Evolutionary conservation across 352 stramenopile species (phyloP), one percentile per base, ranked within the genome.

Genomic region (Phytophthora lateralis): DNA sequence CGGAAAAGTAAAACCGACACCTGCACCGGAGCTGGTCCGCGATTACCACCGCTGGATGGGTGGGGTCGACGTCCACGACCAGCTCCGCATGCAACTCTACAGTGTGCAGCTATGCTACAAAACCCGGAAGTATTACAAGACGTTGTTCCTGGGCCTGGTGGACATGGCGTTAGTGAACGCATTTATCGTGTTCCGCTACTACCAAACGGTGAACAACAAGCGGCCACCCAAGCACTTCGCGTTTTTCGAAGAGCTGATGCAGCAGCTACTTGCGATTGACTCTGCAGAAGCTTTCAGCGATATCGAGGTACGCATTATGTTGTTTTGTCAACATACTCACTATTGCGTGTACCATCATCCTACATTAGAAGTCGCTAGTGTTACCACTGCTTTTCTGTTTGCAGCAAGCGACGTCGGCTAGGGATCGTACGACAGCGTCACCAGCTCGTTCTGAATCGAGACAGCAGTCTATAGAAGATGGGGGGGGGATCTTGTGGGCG

Each of bases 111-210:
- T 66, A 1, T 6, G 45, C 0, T 55, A 55, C 17, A 47, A 42
- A 3, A 55, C 52, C 17, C 21, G 56, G n/a, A 66, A 47, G 38
- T 59, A 14, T 18, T 34, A 34, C 29, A 34, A 34, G 29, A 49
- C 11, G n/a, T 2, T 18, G 3, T 42, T 49, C 7, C 26, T 34
- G 21, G 21, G 63, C 7, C 18, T 66, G 1, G 0, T 71, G 1
- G 57, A 60, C 56, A 48, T 66, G 30, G 56, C 56, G 1, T 15
- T 71, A 0, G 45, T 63, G 14, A 71, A 71, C 46, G 51, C 57
- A 0, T 71, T 37, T 30, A 57, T 71, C 11, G 50, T 62, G 7
- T 34, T 27, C 17, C 21, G 47, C 3, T 12, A 55, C 32, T 4
- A 55, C 32, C 4, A 11, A 6, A 52, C 1, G 21, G 1, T 24